Base-by-base conservation (phyloP, 2,329 filamentous ascomycete species). In the Ceratocystis ficicola region DNA sequence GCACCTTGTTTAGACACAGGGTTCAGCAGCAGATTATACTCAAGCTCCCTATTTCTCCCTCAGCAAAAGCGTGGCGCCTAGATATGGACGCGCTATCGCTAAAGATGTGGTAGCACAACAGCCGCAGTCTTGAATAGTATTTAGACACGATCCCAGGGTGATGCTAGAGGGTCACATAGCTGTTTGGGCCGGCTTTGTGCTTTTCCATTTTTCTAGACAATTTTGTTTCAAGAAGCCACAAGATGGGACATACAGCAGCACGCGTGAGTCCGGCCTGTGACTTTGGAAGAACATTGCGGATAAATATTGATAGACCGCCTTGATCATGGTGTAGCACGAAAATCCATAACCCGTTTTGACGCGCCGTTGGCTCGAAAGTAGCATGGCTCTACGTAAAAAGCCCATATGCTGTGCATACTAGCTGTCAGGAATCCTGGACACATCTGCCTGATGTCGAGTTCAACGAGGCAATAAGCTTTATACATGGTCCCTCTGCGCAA, bases 81-180 rank as follows among this genome's bases (percentile, higher is more conserved):
- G 22, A 8, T 30, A 30, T 30, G 28, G 7, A 63, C 46, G 46
- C 44, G 61, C 44, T 28, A 63, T 63, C 61, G 61, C 61, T 48
- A 63, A 63, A 20, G 17, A 22, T 44, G 41, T 30, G 20, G 61
- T 63, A 30, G 12, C 7, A 63, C 61, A 63, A 32, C 25, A 59
- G 52, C 17, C 28, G 25, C 28, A 59, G 25, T 32, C 28, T 12
- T 59, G 22, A 15, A 59, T 32, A n/a, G 25, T 25, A 59, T 59
- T 5, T 17, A 59, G 28, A 32, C 52, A 59, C 25, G 7, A 28
- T 12, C 22, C 12, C 52, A 30, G 22, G 28, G 2, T 8, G 17
- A 32, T 17, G 17, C 17, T 15, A 30, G 52, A n/a, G 5, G n/a
- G 12, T n/a, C 32, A 25, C 32, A 30, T 22, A 15, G 52, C 28